phyloP scores from a whole-genome alignment of 495 filamentous ascomycete species.

The Tuber indicum region DNA sequence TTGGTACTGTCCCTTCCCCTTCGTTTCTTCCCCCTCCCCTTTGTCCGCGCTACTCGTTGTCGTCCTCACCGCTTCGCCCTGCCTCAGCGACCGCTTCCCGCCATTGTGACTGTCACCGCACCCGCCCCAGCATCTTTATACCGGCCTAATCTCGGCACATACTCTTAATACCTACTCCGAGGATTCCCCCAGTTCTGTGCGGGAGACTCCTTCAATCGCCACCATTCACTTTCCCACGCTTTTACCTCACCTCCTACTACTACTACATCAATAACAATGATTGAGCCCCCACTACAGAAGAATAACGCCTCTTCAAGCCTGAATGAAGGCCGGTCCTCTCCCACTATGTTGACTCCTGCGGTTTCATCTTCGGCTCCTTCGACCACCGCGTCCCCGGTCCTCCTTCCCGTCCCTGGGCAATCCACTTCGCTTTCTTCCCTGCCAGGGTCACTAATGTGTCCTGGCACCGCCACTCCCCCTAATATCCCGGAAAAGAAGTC shows the following conservation, averaged over 20 bases:
- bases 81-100: background rate
- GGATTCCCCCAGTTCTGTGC: conserved; percentile 25
- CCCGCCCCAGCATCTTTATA: conserved; percentile 10
- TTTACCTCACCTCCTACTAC: conserved; percentile 30
- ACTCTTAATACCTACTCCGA: conserved; percentile 14
- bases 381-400: conserved; percentile 33
- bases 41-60: background rate
- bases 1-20: background rate
- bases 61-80: conserved; percentile 5
- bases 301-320: conserved; percentile 9
- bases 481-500: conserved; percentile 39
- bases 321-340: conserved; percentile 25
- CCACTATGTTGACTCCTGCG: conserved; percentile 24
- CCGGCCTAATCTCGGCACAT: conserved; percentile 17
- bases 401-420: conserved; percentile 27
- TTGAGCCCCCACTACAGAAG: conserved; percentile 39
- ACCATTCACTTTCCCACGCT: conserved; percentile 40
- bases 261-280: conserved; percentile 43
- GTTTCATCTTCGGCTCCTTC: conserved; percentile 37
- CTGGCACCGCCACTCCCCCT: conserved; percentile 24
- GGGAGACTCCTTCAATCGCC: conserved; percentile 37
- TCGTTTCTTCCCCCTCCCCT: background rate
- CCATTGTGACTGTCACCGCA: conserved; percentile 29
- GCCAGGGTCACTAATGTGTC: conserved; percentile 22
- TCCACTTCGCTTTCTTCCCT: conserved; percentile 26